Evolutionary conservation across 164 flowering plant genomes (phyloP), one percentile per base, ranked within the genome.

Genomic region (Stephania japonica): DNA sequence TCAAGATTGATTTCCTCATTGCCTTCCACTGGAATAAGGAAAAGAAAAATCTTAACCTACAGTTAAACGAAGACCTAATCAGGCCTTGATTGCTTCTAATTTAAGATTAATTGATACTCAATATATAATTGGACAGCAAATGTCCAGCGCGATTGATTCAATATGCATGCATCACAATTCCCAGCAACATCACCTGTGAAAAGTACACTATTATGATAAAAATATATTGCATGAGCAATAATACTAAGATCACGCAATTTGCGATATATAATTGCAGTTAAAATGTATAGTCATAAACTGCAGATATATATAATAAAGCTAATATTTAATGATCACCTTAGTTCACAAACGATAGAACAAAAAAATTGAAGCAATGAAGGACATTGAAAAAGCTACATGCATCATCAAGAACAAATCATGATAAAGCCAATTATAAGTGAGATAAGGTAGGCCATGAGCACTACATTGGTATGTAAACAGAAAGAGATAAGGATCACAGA

Each of bases 381-480:
- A 19, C 18, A 56, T 62, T 3, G 32, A 24, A 21, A 64, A 64
- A 23, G 38, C 32, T 10, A 1, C 25, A 1, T 64, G 67, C 9
- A 64, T 64, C 4, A 64, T 64, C 25, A 32, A 64, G 67, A 26
- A 64, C 41, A 23, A 10, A 24, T 64, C 5, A 64, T 64, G 67
- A 56, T 68, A 68, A 68, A 68, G 49, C 10, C 1, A 61, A 41
- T 61, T 23, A 21, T 47, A 47, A 69, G 47, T 41, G 49, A 49
- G 71, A 69, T 49, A 69, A 47, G 71, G 71, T 47, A 69, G 71
- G 61, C 71, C 62, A 69, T 44, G 53, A 69, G 71, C 62, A 69
- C 61, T 69, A 47, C 24, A 23, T 44, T 10, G 38, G 38, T 32
- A 32, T 32, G 63, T 47, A 23, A 47, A 49, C 61, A 69, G 13